Base-by-base conservation (phyloP, 2,329 filamentous ascomycete genomes). In the Chrysosporium queenslandicum region DNA sequence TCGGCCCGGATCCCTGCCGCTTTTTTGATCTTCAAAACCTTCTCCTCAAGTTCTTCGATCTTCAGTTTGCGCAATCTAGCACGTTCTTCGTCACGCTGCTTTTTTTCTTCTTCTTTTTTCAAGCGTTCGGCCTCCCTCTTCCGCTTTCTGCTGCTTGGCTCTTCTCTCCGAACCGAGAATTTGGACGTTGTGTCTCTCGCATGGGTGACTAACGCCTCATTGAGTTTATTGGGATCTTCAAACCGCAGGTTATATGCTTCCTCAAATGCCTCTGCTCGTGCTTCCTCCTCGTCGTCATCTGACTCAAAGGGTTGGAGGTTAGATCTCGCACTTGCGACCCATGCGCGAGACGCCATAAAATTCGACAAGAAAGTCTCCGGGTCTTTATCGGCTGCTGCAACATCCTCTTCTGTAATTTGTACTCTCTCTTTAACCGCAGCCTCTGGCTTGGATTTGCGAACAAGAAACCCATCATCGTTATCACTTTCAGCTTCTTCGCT, bases 241-340 rank as follows among this genome's bases (percentile, higher is more conserved):
- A 98, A 98, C 30, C 92, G 85, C 70, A 96, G 72, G 71, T 98
- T 98, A 73, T 95, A 98, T 3, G 90, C 90, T 58, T 86, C 79
- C 71, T 98, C 92, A 63, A 91, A 94, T 55, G 85, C 81, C 41
- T 97, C 91, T 23, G 90, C 90, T 42, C 80, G 77, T 25, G 79
- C 77, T 27, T 86, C 81, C 40, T 87, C 79, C 5, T 82, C 79
- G n/a, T 81, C 87, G 48, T 96, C 89, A 60, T 98, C 92, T 0
- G 89, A 95, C 64, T 96, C 88, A 53, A 98, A 86, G 0, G 90
- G 86, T 60, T 90, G 77, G 69, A 87, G 89, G 39, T 78, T 78
- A 20, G 79, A 75, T 39, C 75, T 76, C 49, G 79, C 80, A 8
- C 79, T 78, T 0, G 86, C 81, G 5, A 91, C 79, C 92, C 92